Conservation (phyloP, 495 filamentous ascomycete species). For the Paragyromitra xinjiangensis region DNA sequence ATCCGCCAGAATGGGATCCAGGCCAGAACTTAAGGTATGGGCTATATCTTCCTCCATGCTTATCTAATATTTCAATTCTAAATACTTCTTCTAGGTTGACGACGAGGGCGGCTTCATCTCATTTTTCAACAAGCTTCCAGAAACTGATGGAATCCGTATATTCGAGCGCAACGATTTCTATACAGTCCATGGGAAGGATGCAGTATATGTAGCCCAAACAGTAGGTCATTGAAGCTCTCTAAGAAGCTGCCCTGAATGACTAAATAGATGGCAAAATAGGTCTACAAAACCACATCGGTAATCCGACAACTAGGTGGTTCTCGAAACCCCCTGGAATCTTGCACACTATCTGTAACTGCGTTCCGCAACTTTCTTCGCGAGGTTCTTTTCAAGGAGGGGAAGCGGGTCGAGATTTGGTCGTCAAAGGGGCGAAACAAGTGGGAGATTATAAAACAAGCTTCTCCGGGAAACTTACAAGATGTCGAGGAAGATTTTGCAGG, state of each 20-base stretch:
- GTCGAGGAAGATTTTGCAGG: constrained; percentile 95
- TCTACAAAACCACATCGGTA: constrained; percentile 97
- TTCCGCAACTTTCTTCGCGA: constrained; percentile 96
- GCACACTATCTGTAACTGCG: constrained; percentile 91
- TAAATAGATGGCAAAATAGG: constrained; percentile 60
- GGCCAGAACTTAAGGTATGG: constrained; percentile 86
- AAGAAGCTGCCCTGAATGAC: background rate
- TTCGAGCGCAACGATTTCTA: constrained; percentile 97
- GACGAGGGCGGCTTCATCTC: constrained; percentile 96
- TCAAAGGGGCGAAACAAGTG: constrained; percentile 80
- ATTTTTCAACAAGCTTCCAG: constrained; percentile 85
- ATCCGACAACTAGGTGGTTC: constrained; percentile 85
- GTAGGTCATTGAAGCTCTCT: constrained; percentile 59
- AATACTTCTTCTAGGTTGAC: constrained; percentile 72
- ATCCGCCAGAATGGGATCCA: constrained; percentile 75
- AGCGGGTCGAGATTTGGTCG: constrained; percentile 89
- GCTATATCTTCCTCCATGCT: constrained; percentile 12
- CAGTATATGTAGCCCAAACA: constrained; percentile 89
- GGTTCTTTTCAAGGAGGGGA: constrained; percentile 87
- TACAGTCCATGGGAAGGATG: constrained; percentile 90
- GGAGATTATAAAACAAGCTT: constrained; percentile 90
- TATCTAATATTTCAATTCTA: constrained; percentile 23
- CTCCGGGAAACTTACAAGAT: constrained; percentile 94
- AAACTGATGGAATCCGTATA: constrained; percentile 80
- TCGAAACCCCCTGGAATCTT: constrained; percentile 83